A percentile compares a stretch with the other conserved stretches of the same genome.
Evolutionary conservation across 2,329 filamentous ascomycete genomes (phyloP).

Genomic region (Paraphaeosphaeria sporulosa): DNA sequence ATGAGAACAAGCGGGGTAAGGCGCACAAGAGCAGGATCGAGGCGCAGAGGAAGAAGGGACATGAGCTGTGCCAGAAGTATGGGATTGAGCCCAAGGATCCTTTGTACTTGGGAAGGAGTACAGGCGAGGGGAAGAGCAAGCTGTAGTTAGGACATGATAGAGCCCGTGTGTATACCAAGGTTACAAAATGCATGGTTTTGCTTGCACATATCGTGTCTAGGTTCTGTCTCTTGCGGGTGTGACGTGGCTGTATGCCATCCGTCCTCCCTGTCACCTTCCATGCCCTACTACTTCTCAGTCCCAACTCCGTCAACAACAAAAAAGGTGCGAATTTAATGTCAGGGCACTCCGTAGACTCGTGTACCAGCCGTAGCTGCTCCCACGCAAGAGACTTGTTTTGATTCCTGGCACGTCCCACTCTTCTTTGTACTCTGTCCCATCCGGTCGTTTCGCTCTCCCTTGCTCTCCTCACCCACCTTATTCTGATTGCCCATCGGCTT

Average conservation of each 20-base stretch:
- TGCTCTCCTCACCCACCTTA: too few species aligned
- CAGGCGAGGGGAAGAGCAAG: conserved; percentile 49
- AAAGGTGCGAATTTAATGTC: too few species aligned
- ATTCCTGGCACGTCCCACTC: too few species aligned
- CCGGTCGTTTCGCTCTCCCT: too few species aligned
- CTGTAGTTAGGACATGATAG: conserved; percentile 39
- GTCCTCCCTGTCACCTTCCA: too few species aligned
- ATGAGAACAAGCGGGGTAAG: conserved; percentile 76
- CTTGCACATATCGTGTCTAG: neutral
- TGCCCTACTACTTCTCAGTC: too few species aligned
- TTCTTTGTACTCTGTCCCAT: too few species aligned
- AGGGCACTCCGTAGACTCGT: too few species aligned
- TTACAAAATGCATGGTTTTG: neutral
- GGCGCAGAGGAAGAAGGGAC: conserved; percentile 70
- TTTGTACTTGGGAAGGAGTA: conserved; percentile 52
- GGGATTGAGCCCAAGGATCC: conserved; percentile 54
- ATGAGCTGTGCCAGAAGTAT: conserved; percentile 70
- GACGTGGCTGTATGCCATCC: neutral
- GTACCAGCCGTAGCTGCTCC: too few species aligned
- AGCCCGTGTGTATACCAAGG: neutral
- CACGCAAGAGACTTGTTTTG: too few species aligned
- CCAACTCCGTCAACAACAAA: too few species aligned
- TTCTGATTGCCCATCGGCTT: too few species aligned
- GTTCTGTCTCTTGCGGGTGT: neutral
- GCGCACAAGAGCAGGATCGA: conserved; percentile 68